Evolutionary conservation across 2,329 filamentous ascomycete genomes (phyloP).

Genomic region (Claviceps maximensis): DNA sequence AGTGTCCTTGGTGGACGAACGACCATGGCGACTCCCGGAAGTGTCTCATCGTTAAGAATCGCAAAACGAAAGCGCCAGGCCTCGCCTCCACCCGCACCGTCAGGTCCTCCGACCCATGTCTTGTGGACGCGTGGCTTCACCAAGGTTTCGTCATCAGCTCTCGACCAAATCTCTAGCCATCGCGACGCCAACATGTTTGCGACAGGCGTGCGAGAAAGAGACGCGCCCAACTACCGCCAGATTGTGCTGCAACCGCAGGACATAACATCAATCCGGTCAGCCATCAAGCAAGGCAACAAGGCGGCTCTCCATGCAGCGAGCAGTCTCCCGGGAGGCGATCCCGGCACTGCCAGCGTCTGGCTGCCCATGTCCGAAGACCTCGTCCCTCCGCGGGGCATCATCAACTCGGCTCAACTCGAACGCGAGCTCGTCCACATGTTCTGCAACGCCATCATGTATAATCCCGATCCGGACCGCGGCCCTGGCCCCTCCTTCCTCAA

Average conservation of each 20-base stretch:
- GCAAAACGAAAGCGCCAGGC: slow-evolving; percentile 47
- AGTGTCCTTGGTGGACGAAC: slow-evolving; percentile 28
- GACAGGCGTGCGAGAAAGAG: slow-evolving; percentile 58
- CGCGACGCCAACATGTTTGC: slow-evolving; percentile 71
- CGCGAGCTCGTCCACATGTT: slow-evolving; percentile 94
- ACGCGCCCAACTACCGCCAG: slow-evolving; percentile 63
- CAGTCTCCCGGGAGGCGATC: slow-evolving; percentile 46
- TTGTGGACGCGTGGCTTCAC: slow-evolving; percentile 65
- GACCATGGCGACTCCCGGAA: slow-evolving; percentile 23
- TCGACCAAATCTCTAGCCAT: slow-evolving; percentile 66
- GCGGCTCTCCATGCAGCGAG: slow-evolving; percentile 47
- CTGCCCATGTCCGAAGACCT: slow-evolving; percentile 63
- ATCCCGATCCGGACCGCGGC: slow-evolving; percentile 64
- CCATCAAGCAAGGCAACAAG: slow-evolving; percentile 60
- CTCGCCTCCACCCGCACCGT: slow-evolving; percentile 27
- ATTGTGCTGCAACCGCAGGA: slow-evolving; percentile 65
- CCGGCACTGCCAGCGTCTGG: slow-evolving; percentile 42
- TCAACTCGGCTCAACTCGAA: slow-evolving; percentile 86
- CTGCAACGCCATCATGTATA: slow-evolving; percentile 97
- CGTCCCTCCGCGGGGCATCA: slow-evolving; percentile 74
- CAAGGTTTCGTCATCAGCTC: slow-evolving; percentile 56
- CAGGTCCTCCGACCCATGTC: slow-evolving; percentile 51
- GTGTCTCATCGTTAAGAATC: slow-evolving; percentile 22
- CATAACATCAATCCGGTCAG: slow-evolving; percentile 63
- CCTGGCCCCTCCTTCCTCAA: slow-evolving; percentile 49